Conservation (phyloP, 2,329 filamentous ascomycete genomes). For the Ophiocordyceps robertsii region DNA sequence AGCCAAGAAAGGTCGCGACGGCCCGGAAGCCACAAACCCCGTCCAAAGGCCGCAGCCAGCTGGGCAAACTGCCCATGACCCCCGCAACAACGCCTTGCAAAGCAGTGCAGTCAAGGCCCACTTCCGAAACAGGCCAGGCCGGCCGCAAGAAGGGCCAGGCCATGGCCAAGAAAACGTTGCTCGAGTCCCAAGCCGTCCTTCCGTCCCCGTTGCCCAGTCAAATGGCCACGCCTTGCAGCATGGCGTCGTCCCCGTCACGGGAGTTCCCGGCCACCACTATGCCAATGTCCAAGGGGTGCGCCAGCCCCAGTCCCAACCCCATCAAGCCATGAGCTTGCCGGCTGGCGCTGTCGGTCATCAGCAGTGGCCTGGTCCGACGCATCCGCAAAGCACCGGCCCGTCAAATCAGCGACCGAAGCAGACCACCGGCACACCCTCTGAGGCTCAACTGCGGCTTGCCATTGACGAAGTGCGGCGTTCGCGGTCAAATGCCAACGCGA, state of each 20-base stretch:
- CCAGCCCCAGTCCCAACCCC: background rate
- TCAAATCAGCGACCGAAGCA: background rate
- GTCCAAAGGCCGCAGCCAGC: background rate
- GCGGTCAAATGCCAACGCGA: background rate
- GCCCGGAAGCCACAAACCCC: background rate
- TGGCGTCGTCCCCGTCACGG: background rate
- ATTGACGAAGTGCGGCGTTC: conserved; percentile 42
- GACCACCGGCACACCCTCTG: conserved; percentile 15
- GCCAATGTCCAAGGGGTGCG: background rate
- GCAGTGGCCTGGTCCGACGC: background rate
- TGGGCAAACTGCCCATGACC: background rate
- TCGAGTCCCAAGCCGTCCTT: background rate
- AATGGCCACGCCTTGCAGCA: background rate
- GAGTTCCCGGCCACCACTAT: background rate
- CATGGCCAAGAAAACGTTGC: background rate
- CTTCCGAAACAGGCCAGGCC: background rate
- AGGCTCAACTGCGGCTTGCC: conserved; percentile 50
- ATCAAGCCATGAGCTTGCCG: background rate
- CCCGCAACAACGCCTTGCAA: background rate
- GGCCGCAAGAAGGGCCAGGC: background rate
- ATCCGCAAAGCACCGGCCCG: background rate
- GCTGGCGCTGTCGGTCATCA: background rate
- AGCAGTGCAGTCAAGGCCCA: background rate
- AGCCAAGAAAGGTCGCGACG: background rate
- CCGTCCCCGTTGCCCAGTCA: background rate